Percentiles rank a stretch among this genome's conserved stretches.
Conservation (phyloP, 106 monocot genomes). For the Dendrobium chrysotoxum region DNA sequence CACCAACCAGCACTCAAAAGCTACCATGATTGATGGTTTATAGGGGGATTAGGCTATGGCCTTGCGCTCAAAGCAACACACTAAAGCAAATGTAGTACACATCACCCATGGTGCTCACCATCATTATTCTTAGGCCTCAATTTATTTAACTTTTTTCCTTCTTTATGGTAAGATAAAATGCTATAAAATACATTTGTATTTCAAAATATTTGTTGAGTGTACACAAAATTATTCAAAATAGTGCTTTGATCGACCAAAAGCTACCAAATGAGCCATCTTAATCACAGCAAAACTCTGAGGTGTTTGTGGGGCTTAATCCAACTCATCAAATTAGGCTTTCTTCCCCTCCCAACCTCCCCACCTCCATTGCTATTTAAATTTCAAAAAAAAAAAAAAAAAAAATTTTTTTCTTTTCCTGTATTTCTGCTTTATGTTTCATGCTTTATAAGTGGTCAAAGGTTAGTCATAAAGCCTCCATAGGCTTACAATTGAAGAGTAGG, state of each 20-base stretch:
- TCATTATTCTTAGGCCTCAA: background rate
- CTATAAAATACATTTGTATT: too few relatives aligned
- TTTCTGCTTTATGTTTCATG: background rate
- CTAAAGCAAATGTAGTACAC: background rate
- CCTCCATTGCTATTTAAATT: background rate
- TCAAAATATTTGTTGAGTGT: too few relatives aligned
- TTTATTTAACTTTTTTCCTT: too few relatives aligned
- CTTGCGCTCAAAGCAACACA: background rate
- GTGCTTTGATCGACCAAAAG: background rate
- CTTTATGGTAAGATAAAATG: too few relatives aligned
- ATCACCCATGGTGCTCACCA: background rate
- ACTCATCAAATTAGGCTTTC: background rate
- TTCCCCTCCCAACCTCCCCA: background rate
- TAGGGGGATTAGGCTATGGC: background rate
- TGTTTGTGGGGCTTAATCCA: conserved; percentile 1
- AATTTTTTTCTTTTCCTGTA: background rate
- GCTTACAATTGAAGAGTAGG: background rate
- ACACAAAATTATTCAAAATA: too few relatives aligned
- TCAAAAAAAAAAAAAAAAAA: background rate
- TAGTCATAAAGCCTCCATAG: conserved; percentile 9
- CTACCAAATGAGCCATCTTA: background rate
- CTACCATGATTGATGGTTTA: background rate
- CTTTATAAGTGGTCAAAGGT: background rate
- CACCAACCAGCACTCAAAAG: background rate
- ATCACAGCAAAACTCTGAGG: background rate